These are phyloP conservation scores for Avena sativa DNA, from an alignment of 176 grass and related monocot species.

Conservation along the genomic window DNA sequence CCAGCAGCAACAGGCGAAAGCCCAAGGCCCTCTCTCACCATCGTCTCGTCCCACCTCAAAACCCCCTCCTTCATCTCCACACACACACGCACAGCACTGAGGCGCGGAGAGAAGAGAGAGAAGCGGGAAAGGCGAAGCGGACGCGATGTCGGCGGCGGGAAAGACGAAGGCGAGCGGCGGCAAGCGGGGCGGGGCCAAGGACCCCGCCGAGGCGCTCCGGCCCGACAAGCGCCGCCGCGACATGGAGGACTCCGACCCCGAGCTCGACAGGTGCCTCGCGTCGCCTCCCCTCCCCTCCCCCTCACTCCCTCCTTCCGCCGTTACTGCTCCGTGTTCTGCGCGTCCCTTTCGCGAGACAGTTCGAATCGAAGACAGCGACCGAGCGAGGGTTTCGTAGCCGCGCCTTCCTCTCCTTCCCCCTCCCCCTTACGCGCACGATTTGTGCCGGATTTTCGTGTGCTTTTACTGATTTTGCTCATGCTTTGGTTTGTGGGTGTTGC, in stretches of 20 bases:
- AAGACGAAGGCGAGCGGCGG: conserved; percentile 52
- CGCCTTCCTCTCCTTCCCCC: background rate
- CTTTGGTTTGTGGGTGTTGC: conserved; percentile 18
- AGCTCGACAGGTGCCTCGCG: conserved; percentile 40
- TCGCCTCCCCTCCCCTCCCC: background rate
- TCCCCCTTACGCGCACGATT: background rate
- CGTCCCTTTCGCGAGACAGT: background rate
- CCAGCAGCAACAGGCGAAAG: too few species aligned
- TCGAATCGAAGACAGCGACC: background rate
- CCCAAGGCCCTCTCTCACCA: too few species aligned
- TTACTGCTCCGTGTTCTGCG: background rate
- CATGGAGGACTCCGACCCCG: conserved; percentile 46
- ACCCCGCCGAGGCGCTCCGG: conserved; percentile 43
- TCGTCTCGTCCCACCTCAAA: too few species aligned
- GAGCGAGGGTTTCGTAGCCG: conserved; percentile 17
- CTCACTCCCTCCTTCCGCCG: background rate
- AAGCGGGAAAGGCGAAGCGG: background rate
- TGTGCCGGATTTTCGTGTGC: background rate
- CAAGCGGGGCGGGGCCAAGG: conserved; percentile 43
- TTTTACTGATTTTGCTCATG: background rate
- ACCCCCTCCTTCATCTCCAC: too few species aligned
- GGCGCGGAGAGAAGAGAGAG: too few species aligned
- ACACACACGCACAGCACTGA: too few species aligned
- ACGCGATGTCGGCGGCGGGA: conserved; percentile 42
- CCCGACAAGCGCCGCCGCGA: conserved; percentile 48